phyloP scores from a whole-genome alignment of 805 yeast species.

The Nakazawaea wyomingensis region DNA sequence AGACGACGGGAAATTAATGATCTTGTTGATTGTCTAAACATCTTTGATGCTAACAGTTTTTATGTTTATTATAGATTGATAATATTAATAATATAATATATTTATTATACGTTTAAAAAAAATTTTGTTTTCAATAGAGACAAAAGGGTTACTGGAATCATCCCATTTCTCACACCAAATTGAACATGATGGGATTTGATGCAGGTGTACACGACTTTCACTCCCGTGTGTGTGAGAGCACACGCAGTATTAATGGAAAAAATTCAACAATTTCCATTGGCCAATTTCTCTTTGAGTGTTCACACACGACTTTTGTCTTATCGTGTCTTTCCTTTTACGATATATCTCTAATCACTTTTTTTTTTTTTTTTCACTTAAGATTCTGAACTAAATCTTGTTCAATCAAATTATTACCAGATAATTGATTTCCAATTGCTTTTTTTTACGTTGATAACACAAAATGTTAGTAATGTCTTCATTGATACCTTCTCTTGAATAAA shows the following conservation, averaged over 20 bases:
- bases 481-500: too few species aligned
- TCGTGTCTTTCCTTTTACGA: too few species aligned
- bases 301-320: not conserved
- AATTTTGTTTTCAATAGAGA: not conserved
- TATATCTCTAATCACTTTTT: not conserved
- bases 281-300: not conserved
- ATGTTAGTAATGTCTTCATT: too few species aligned
- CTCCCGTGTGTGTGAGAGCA: not conserved
- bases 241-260: too few species aligned
- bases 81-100: too few species aligned
- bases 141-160: not conserved
- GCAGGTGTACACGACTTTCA: too few species aligned
- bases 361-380: slow-evolving; percentile 20
- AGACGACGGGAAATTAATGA: slow-evolving; percentile 26
- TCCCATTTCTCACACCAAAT: not conserved
- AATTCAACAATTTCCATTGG: slow-evolving; percentile 4
- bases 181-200: not conserved
- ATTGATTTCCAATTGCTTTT: slow-evolving; percentile 68
- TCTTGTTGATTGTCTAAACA: slow-evolving; percentile 41
- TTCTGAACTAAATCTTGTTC: slow-evolving; percentile 51
- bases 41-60: slow-evolving; percentile 20
- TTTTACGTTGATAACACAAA: too few species aligned
- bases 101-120: not conserved
- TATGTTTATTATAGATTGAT: too few species aligned
- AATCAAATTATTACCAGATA: slow-evolving; percentile 51